Conservation (phyloP, 495 filamentous ascomycete species). For the Penicillium robsamsonii region DNA sequence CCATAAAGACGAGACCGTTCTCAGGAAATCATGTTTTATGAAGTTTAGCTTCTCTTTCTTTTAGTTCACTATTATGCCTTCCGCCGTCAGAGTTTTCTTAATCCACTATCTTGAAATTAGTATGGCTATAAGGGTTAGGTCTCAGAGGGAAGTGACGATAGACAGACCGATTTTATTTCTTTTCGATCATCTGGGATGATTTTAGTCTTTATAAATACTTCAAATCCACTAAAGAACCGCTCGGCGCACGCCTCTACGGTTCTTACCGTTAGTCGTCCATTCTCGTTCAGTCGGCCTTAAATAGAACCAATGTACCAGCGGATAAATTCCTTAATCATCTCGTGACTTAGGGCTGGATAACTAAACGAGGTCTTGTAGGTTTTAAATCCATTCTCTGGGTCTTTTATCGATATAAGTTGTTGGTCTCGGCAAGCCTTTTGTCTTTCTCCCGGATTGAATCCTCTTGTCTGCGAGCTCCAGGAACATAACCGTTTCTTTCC, state of each 20-base stretch:
- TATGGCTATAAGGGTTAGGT: not conserved
- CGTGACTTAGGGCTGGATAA: not conserved
- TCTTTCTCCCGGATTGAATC: not conserved
- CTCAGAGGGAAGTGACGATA: not conserved
- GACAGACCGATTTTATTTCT: not conserved
- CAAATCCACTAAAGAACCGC: conserved; percentile 3
- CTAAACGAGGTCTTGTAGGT: conserved; percentile 1
- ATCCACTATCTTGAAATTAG: not conserved
- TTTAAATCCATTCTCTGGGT: too few species aligned
- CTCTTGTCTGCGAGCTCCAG: not conserved
- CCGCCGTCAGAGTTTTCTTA: conserved; percentile 1
- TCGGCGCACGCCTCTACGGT: not conserved
- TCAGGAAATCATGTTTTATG: conserved; percentile 8
- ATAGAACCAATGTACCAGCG: conserved; percentile 1
- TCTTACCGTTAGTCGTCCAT: not conserved
- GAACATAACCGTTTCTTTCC: not conserved
- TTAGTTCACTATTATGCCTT: conserved; percentile 5
- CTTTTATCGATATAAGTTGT: not conserved
- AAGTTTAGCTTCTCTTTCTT: conserved; percentile 17
- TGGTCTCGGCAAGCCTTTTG: not conserved
- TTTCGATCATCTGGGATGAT: not conserved
- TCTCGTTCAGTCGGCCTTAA: not conserved
- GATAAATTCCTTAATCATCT: conserved; percentile 1
- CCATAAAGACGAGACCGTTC: conserved; percentile 6
- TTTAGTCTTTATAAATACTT: not conserved